Evolutionary conservation across 2,329 filamentous ascomycete genomes (phyloP).

Genomic region (Ophiostoma montium): DNA sequence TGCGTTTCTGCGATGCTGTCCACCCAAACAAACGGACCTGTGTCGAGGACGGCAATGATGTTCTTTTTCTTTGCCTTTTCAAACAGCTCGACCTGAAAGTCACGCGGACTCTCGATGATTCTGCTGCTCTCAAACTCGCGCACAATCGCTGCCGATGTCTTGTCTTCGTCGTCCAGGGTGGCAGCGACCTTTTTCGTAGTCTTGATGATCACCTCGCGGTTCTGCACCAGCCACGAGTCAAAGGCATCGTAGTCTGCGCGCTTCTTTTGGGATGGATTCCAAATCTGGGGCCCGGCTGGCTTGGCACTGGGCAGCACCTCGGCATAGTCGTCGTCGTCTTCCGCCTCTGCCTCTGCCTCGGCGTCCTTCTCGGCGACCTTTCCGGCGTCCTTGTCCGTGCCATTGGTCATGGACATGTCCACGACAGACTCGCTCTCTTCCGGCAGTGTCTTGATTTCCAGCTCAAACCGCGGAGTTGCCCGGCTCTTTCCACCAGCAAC

Average conservation of each 20-base stretch:
- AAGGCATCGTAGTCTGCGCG: conserved; percentile 36
- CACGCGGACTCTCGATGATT: conserved; percentile 65
- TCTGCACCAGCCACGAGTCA: conserved; percentile 26
- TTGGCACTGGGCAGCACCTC: neutral
- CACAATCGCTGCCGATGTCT: conserved; percentile 22
- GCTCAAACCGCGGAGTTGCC: neutral
- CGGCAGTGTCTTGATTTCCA: neutral
- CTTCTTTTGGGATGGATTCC: conserved; percentile 29
- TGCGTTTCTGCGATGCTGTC: too few species aligned
- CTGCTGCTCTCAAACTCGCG: conserved; percentile 24
- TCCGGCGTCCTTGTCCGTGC: too few species aligned
- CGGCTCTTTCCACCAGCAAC: neutral
- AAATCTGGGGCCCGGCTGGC: neutral
- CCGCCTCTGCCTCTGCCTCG: neutral
- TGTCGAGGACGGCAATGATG: conserved; percentile 84
- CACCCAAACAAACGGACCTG: too few species aligned
- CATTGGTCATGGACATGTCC: neutral
- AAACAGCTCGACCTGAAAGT: conserved; percentile 88
- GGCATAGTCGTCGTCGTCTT: neutral
- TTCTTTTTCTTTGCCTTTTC: conserved; percentile 75
- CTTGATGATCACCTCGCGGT: conserved; percentile 21
- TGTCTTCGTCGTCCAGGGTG: conserved; percentile 18
- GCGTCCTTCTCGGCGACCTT: neutral
- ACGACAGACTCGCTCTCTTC: neutral
- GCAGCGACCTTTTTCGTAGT: conserved; percentile 13